A percentile compares a stretch with the other conserved stretches of the same genome.
These are phyloP conservation scores for Podospora comata DNA, from an alignment of 495 filamentous ascomycete species.

Conservation along the genomic window DNA sequence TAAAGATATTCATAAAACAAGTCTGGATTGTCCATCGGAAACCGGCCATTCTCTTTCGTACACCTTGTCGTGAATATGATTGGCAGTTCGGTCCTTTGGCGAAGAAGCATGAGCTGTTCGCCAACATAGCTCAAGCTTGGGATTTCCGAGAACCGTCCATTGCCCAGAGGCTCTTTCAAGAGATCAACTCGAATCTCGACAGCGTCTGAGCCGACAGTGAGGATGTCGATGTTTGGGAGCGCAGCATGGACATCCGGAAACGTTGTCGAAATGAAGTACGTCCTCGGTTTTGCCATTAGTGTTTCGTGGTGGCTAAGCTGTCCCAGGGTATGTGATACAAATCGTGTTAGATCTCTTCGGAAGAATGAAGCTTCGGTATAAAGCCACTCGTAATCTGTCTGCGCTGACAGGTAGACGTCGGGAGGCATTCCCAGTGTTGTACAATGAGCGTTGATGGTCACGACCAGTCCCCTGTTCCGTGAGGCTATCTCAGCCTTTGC, in stretches of 20 bases:
- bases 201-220: conserved; percentile 79
- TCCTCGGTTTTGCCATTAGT: conserved; percentile 68
- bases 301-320: conserved; percentile 72
- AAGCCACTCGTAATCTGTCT: conserved; percentile 78
- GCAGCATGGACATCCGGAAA: conserved; percentile 81
- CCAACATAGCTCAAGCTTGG: conserved; percentile 80
- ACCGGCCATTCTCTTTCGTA: conserved; percentile 73
- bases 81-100: conserved; percentile 77
- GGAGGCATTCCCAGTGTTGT: conserved; percentile 65
- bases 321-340: conserved; percentile 71
- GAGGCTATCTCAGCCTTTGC: conserved; percentile 51
- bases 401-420: conserved; percentile 58
- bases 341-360: conserved; percentile 71
- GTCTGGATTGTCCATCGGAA: conserved; percentile 73
- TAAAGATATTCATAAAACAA: conserved; percentile 74
- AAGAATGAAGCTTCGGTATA: conserved; percentile 69
- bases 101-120: conserved; percentile 76
- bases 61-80: conserved; percentile 85
- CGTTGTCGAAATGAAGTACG: conserved; percentile 80
- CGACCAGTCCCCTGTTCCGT: conserved; percentile 49
- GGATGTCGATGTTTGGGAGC: conserved; percentile 78
- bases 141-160: conserved; percentile 55
- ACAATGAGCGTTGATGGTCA: conserved; percentile 71
- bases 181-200: conserved; percentile 81
- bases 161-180: conserved; percentile 64